These are phyloP conservation scores for Pugionium dolabratum DNA, from an alignment of 345 rosid species.

Conservation along the genomic window DNA sequence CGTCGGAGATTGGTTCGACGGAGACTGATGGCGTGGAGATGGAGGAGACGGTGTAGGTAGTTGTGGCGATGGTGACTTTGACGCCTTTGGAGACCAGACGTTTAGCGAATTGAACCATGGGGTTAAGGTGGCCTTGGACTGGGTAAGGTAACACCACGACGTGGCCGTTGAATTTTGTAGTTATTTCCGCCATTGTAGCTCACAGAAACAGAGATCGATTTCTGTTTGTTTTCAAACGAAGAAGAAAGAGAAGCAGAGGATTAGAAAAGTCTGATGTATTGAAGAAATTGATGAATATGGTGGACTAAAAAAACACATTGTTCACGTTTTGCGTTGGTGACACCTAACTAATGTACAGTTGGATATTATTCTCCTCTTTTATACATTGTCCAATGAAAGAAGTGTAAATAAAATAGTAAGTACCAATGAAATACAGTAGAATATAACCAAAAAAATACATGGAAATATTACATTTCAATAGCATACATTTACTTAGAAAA, in stretches of 20 bases:
- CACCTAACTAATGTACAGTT: slow-evolving; percentile 12
- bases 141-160: slow-evolving; percentile 67
- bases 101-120: slow-evolving; percentile 72
- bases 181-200: slow-evolving; percentile 43
- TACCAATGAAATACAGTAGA: too few relatives aligned
- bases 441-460: too few relatives aligned
- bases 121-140: slow-evolving; percentile 84
- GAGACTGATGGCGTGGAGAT: slow-evolving; percentile 43
- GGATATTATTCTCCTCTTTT: background rate
- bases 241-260: background rate
- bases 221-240: background rate
- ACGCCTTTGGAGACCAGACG: slow-evolving; percentile 66
- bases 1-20: slow-evolving; percentile 74
- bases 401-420: too few relatives aligned
- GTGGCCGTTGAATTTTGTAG: slow-evolving; percentile 39
- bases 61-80: slow-evolving; percentile 68
- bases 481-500: too few relatives aligned
- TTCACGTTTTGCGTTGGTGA: slow-evolving; percentile 41
- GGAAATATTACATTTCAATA: too few relatives aligned
- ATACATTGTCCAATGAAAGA: too few relatives aligned
- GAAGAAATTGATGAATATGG: background rate
- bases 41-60: slow-evolving; percentile 56
- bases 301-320: background rate
- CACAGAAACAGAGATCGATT: slow-evolving; percentile 8
- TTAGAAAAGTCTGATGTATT: background rate